Evolutionary conservation across 177 flowering plant genomes (phyloP).

Genomic region (Vitis hybrid): DNA sequence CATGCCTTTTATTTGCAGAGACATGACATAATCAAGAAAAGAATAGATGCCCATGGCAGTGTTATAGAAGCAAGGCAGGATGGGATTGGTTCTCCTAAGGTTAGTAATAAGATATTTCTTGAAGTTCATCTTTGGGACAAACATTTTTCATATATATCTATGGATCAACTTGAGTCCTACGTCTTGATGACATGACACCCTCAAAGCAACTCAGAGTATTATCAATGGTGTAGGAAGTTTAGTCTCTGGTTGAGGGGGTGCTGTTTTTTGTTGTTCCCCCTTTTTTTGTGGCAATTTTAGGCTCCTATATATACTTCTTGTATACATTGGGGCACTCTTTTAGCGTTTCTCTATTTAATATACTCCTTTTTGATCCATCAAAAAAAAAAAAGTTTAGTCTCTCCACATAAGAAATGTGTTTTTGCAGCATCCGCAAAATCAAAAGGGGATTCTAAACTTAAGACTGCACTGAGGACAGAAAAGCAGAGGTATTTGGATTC

Average conservation of each 20-base stretch:
- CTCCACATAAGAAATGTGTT: no score
- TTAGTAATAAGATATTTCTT: constrained; percentile 20
- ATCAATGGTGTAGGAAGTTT: no score
- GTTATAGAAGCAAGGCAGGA: constrained; percentile 63
- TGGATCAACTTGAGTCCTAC: neutral
- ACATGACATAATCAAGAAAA: constrained; percentile 75
- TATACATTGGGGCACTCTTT: no score
- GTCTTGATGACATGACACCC: neutral
- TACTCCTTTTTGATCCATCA: no score
- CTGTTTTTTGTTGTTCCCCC: no score
- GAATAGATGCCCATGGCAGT: constrained; percentile 67
- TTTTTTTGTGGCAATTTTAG: no score
- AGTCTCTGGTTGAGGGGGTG: no score
- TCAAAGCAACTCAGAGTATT: no score
- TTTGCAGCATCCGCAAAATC: no score
- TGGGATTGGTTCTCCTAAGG: constrained; percentile 80
- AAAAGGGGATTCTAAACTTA: neutral
- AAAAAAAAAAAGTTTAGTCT: no score
- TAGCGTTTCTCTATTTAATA: no score
- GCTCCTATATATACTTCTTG: no score
- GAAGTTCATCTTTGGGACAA: neutral
- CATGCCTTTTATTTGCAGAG: constrained; percentile 38
- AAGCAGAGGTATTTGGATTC: neutral
- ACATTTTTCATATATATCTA: neutral
- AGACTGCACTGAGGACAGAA: neutral